These are phyloP conservation scores for Suillus clintonianus DNA, from an alignment of 768 basidiomycete species.

Conservation along the genomic window DNA sequence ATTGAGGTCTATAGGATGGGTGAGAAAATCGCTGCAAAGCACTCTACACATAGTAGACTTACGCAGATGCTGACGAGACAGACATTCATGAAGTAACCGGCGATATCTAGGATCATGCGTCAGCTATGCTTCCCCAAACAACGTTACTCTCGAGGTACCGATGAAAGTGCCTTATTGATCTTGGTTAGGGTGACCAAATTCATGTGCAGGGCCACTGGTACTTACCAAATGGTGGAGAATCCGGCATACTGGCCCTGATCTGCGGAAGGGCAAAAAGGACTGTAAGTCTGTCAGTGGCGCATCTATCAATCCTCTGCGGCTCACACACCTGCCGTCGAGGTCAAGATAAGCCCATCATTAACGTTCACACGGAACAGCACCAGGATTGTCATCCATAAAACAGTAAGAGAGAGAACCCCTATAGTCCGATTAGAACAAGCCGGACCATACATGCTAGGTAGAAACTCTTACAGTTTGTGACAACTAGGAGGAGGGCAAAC, in stretches of 20 bases:
- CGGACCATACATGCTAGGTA: not conserved
- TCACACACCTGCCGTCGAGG: slow-evolving; percentile 2
- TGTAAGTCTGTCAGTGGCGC: not conserved
- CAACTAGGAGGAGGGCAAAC: slow-evolving; percentile 1
- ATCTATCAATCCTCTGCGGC: not conserved
- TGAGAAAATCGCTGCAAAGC: not conserved
- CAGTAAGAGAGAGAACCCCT: slow-evolving; percentile 5
- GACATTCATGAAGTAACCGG: slow-evolving; percentile 7
- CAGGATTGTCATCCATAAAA: slow-evolving; percentile 8
- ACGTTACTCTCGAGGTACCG: not conserved
- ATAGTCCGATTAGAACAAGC: not conserved
- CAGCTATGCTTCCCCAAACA: not conserved
- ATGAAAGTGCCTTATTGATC: slow-evolving; percentile 1
- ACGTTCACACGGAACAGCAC: not conserved
- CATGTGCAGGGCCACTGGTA: not conserved
- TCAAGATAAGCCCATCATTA: slow-evolving; percentile 1
- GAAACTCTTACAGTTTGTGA: slow-evolving; percentile 3
- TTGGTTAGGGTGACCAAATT: not conserved
- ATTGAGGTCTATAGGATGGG: slow-evolving; percentile 3
- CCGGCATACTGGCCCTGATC: slow-evolving; percentile 7
- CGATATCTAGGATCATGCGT: not conserved
- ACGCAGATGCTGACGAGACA: slow-evolving; percentile 8
- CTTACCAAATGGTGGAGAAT: slow-evolving; percentile 9
- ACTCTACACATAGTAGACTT: not conserved
- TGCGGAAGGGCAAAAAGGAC: slow-evolving; percentile 9